phyloP scores from a whole-genome alignment of 2,329 filamentous ascomycete species.

The Diaporthe humulicola region DNA sequence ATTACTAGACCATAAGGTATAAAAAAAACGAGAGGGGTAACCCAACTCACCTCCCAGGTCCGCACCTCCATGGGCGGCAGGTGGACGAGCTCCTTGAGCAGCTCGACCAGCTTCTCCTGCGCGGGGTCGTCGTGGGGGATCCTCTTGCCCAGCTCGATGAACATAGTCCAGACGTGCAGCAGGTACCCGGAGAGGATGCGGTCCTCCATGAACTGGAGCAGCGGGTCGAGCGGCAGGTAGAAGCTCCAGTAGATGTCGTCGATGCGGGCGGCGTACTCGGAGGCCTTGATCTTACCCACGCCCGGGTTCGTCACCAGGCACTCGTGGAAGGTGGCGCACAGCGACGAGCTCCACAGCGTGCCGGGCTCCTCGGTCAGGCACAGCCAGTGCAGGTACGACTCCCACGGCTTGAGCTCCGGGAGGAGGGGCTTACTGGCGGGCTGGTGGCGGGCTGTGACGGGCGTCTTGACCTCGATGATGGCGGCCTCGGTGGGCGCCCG shows the following conservation, averaged over 20 bases:
- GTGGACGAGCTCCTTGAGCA: slow-evolving; percentile 36
- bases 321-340: slow-evolving; percentile 37
- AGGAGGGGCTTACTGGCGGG: not conserved
- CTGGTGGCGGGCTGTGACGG: not conserved
- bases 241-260: slow-evolving; percentile 41
- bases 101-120: slow-evolving; percentile 37
- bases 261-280: slow-evolving; percentile 37
- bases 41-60: slow-evolving; percentile 37
- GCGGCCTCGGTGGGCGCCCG: slow-evolving; percentile 24
- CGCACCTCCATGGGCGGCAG: slow-evolving; percentile 40
- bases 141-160: slow-evolving; percentile 40
- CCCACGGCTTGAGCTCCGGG: slow-evolving; percentile 36
- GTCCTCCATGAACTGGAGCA: slow-evolving; percentile 37
- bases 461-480: slow-evolving; percentile 30
- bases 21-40: not conserved
- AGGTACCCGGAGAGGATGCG: slow-evolving; percentile 38
- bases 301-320: slow-evolving; percentile 16
- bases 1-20: not conserved
- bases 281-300: not conserved
- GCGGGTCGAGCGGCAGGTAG: slow-evolving; percentile 37
- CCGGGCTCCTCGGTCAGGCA: slow-evolving; percentile 36
- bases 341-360: slow-evolving; percentile 36
- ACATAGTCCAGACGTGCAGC: slow-evolving; percentile 40
- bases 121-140: slow-evolving; percentile 35
- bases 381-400: slow-evolving; percentile 39